Conservation (phyloP, 2,329 filamentous ascomycete species). For the Epicoccum sorghinum region DNA sequence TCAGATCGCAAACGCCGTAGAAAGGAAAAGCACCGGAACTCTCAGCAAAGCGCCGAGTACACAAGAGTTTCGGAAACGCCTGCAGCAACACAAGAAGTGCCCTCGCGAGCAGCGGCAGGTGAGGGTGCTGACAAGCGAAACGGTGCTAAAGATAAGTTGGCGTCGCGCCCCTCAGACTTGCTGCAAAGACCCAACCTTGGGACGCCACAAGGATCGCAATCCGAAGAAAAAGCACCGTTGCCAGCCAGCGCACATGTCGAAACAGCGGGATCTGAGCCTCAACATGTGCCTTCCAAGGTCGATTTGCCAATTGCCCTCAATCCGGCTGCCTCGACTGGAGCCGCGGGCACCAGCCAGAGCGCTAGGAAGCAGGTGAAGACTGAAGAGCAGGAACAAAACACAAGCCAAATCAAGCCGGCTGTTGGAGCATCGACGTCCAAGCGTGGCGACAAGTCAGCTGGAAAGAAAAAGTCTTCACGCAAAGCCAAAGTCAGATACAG, state of each 20-base stretch:
- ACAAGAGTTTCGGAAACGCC: not conserved
- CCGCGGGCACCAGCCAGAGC: not conserved
- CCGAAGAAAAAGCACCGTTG: not conserved
- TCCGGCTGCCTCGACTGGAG: not conserved
- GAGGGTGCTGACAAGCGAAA: not conserved
- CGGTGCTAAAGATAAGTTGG: not conserved
- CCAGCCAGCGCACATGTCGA: not conserved
- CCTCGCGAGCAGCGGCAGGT: not conserved
- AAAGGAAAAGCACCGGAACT: not conserved
- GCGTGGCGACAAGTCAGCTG: not conserved
- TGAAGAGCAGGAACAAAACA: not conserved
- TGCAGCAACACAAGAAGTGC: not conserved
- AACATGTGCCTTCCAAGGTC: not conserved
- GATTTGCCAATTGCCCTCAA: not conserved
- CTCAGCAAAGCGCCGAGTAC: not conserved
- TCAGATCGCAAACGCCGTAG: not conserved
- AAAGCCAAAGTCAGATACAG: not conserved
- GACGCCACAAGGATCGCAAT: not conserved
- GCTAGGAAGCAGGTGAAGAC: not conserved
- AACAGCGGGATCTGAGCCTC: too few relatives aligned
- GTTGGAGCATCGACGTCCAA: not conserved
- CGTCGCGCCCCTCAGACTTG: not conserved
- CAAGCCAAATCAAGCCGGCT: constrained; percentile 1
- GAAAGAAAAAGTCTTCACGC: not conserved
- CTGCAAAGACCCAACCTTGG: constrained; percentile 3